A percentile compares a stretch with the other conserved stretches of the same genome.
phyloP scores from a whole-genome alignment of 495 filamentous ascomycete genomes.

The Aspergillus saccharolyticus region DNA sequence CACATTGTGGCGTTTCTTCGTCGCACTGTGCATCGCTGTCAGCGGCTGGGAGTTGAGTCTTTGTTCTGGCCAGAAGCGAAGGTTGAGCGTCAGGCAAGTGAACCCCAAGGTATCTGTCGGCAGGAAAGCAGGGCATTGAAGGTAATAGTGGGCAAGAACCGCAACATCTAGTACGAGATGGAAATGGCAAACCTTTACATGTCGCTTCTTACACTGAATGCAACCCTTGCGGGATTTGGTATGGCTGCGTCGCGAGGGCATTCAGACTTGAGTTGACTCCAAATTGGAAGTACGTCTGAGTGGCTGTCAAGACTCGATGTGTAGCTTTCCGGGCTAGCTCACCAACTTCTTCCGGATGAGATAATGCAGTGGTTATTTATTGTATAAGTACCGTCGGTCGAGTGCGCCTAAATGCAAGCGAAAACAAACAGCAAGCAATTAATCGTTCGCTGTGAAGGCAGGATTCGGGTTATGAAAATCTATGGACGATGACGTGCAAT shows the following conservation, averaged over 20 bases:
- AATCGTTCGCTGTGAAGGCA: too few relatives aligned
- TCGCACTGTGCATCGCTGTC: slow-evolving; percentile 27
- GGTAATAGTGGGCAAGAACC: background rate
- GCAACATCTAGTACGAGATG: background rate
- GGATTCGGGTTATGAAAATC: too few relatives aligned
- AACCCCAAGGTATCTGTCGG: background rate
- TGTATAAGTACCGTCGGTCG: background rate
- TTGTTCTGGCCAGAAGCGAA: background rate
- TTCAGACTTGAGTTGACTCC: slow-evolving; percentile 5
- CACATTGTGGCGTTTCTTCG: slow-evolving; percentile 31
- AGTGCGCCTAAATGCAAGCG: background rate
- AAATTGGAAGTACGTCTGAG: too few relatives aligned
- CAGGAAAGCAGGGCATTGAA: background rate
- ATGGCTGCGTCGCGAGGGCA: slow-evolving; percentile 28
- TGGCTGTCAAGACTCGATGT: background rate
- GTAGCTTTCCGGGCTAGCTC: background rate
- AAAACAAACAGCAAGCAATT: background rate
- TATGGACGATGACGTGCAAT: too few relatives aligned
- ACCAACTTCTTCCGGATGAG: background rate
- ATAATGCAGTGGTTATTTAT: background rate
- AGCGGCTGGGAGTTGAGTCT: background rate
- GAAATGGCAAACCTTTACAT: slow-evolving; percentile 21
- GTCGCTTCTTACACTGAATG: slow-evolving; percentile 24
- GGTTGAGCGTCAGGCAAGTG: too few relatives aligned
- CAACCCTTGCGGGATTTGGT: slow-evolving; percentile 27